Evolutionary conservation across 2,329 filamentous ascomycete species (phyloP).

Genomic region (Aureobasidium musti): DNA sequence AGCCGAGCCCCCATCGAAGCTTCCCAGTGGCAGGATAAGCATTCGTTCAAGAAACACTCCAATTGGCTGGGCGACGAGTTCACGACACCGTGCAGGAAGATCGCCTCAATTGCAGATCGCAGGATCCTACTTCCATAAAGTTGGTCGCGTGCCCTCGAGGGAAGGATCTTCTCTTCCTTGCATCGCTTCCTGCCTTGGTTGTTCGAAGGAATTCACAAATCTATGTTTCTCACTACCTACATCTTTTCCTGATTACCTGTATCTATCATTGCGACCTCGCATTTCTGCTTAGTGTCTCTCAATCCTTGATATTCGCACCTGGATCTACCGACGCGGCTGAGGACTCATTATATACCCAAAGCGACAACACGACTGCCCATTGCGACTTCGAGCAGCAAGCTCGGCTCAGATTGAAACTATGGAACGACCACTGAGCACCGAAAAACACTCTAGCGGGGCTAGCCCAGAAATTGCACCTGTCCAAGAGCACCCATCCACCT

Average conservation of each 20-base stretch:
- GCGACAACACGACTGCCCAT: constrained; percentile 14
- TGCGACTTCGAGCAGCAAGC: background rate
- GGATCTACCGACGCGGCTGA: background rate
- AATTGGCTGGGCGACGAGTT: background rate
- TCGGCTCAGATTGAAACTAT: background rate
- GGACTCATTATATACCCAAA: background rate
- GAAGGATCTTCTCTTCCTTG: background rate
- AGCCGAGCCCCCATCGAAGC: constrained; percentile 14
- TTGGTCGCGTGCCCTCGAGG: constrained; percentile 19
- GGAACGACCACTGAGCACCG: constrained; percentile 7
- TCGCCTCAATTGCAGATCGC: constrained; percentile 16
- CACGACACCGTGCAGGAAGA: background rate
- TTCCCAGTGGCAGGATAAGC: constrained; percentile 21
- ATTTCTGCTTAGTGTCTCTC: background rate
- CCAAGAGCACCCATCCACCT: constrained; percentile 8
- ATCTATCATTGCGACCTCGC: background rate
- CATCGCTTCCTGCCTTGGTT: background rate
- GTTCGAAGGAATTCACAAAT: background rate
- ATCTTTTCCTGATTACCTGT: background rate
- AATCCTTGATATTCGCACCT: too few relatives aligned
- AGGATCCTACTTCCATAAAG: constrained; percentile 6
- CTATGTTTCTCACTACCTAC: background rate
- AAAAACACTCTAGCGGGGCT: background rate
- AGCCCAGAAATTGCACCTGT: constrained; percentile 7
- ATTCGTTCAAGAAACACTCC: background rate